Conservation (phyloP, 2,329 filamentous ascomycete species). For the Aspergillus brasiliensis region DNA sequence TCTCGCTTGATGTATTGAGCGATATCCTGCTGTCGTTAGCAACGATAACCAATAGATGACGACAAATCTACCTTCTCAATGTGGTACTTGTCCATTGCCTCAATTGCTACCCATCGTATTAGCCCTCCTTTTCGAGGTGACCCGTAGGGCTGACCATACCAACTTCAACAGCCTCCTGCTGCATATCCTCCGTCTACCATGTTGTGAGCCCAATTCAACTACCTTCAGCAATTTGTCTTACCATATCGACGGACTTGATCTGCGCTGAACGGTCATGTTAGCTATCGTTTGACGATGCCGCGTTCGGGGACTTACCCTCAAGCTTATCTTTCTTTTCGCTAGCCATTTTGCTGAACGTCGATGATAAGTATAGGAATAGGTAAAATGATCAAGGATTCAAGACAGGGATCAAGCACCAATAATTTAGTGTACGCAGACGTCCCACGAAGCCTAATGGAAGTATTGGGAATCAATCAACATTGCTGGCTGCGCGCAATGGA, state of each 20-base stretch:
- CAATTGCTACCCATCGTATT: slow-evolving; percentile 56
- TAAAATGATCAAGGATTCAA: neutral
- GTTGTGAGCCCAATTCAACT: slow-evolving; percentile 18
- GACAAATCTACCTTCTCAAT: slow-evolving; percentile 65
- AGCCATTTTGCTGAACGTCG: slow-evolving; percentile 36
- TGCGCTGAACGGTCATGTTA: slow-evolving; percentile 65
- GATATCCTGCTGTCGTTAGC: slow-evolving; percentile 67
- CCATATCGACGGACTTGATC: slow-evolving; percentile 99
- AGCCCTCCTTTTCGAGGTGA: slow-evolving; percentile 22
- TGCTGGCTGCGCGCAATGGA: slow-evolving; percentile 13
- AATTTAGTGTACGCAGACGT: neutral
- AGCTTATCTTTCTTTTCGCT: slow-evolving; percentile 70
- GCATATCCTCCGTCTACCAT: slow-evolving; percentile 89
- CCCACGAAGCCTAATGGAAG: slow-evolving; percentile 2
- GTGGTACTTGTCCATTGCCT: slow-evolving; percentile 71
- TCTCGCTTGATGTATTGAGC: slow-evolving; percentile 95
- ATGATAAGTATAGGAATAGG: neutral
- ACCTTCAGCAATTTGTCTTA: slow-evolving; percentile 48
- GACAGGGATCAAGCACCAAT: neutral
- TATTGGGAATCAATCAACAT: slow-evolving; percentile 11
- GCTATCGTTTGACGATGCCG: slow-evolving; percentile 8
- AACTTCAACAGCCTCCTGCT: slow-evolving; percentile 91
- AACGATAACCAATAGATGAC: neutral
- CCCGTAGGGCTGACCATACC: slow-evolving; percentile 60
- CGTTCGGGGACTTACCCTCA: slow-evolving; percentile 60